phyloP scores from a whole-genome alignment of 192 early-diverging fungal genomes.

The Coemansia sp. region DNA sequence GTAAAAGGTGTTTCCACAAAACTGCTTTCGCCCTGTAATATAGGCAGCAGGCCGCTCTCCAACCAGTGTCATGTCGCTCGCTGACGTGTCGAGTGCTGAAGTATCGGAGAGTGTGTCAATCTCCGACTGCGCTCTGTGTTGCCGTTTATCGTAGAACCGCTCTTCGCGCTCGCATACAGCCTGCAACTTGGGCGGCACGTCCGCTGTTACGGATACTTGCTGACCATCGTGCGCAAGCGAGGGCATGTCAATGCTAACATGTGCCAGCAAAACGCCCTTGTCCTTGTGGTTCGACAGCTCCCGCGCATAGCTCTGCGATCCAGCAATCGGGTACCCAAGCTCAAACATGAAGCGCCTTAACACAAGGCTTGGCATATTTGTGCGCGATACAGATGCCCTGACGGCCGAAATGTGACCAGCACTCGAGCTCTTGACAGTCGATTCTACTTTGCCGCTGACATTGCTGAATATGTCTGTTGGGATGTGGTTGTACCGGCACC shows the following conservation, averaged over 20 bases:
- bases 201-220: conserved; percentile 20
- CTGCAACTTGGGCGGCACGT: conserved; percentile 61
- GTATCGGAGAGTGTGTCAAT: conserved; percentile 21
- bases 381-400: conserved; percentile 11
- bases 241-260: conserved; percentile 51
- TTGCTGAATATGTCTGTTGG: conserved; percentile 35
- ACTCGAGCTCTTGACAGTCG: conserved; percentile 17
- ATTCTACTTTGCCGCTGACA: conserved; percentile 5
- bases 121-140: conserved; percentile 47
- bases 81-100: neutral
- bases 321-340: conserved; percentile 58
- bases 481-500: conserved; percentile 34
- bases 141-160: conserved; percentile 54
- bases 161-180: conserved; percentile 61
- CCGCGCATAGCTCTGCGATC: conserved; percentile 58
- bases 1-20: conserved; percentile 60
- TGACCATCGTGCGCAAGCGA: conserved; percentile 24
- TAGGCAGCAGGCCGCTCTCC: conserved; percentile 49
- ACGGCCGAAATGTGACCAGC: conserved; percentile 34
- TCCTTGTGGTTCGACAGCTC: conserved; percentile 59
- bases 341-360: conserved; percentile 59
- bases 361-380: conserved; percentile 46
- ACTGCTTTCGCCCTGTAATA: conserved; percentile 55
- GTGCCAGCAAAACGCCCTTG: conserved; percentile 61
- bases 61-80: conserved; percentile 47